Base-by-base conservation (phyloP, 352 stramenopile species). In the Phytopythium boreale region DNA sequence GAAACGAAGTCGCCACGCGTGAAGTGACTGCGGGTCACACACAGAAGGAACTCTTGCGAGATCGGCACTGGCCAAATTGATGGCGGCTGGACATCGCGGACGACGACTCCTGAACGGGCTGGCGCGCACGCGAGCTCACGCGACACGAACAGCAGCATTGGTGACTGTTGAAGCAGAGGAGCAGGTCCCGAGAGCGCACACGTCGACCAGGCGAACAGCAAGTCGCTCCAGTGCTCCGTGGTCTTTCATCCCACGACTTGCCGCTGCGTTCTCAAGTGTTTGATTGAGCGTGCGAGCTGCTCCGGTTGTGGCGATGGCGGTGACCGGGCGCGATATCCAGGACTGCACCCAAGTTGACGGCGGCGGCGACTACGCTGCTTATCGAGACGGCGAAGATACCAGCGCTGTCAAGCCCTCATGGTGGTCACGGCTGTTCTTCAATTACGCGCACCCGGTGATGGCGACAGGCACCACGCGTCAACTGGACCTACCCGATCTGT, bases 371-470 rank as follows among this genome's bases (percentile, higher is more conserved):
- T 44, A 44, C 34, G 34, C 37, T 47, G 53, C 34, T 11, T 41
- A 59, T 46, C 29, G 20, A 31, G 34, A 47, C 53, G 37, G 31
- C 20, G 4, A 20, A 2, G 26, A 22, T 20, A n/a, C 49, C 22
- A n/a, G 24, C 22, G 14, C 49, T 12, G 12, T 20, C 20, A 27
- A 31, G 10, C 34, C 9, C n/a, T 60, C 60, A 3, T 57, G 46
- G 34, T 60, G 36, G 24, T 65, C 60, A 14, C 41, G 27, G 36
- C 49, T 65, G 3, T 50, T 59, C 47, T 65, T 65, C 19, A 49
- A 29, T 10, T 65, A 56, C 39, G 60, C 51, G 36, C 39, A 65
- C 14, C 60, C 60, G 12, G 46, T 65, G 36, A 59, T 65, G 60
- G 22, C 5, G 24, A 52, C 31, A 3, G 60, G 46, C 10, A 52